Evolutionary conservation across 495 filamentous ascomycete genomes (phyloP).

Genomic region (Trichocladium uniseriatum): DNA sequence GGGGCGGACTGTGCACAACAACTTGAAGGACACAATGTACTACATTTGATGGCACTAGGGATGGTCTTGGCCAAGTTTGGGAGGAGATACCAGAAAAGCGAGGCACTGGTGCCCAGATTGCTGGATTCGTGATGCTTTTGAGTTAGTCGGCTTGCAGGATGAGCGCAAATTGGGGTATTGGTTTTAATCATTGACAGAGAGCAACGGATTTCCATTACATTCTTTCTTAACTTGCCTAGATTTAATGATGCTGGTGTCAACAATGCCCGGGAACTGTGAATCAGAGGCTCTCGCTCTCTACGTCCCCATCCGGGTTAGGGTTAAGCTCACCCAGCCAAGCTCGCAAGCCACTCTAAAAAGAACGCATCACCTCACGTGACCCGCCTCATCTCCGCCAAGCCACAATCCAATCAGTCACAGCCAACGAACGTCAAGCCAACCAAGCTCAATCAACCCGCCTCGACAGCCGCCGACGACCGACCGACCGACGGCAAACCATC

Average conservation of each 20-base stretch:
- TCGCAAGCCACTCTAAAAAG: neutral
- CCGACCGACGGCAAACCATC: neutral
- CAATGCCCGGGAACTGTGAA: no score
- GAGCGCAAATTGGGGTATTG: no score
- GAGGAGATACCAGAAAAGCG: no score
- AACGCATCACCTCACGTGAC: neutral
- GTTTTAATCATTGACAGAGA: no score
- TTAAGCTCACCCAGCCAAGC: no score
- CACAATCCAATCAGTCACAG: neutral
- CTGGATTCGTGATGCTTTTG: no score
- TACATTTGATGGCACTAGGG: slow-evolving; percentile 47
- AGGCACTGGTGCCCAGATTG: no score
- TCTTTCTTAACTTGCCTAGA: no score
- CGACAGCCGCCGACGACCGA: neutral
- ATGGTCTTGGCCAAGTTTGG: neutral
- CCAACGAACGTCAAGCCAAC: neutral
- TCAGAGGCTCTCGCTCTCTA: no score
- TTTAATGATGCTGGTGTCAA: no score
- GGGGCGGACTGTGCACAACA: slow-evolving; percentile 33
- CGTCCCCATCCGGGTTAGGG: neutral
- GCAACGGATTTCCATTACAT: no score
- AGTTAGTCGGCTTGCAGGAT: no score
- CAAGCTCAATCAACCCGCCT: neutral
- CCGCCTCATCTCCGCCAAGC: neutral
- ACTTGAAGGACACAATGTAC: slow-evolving; percentile 59